Evolutionary conservation across 1,284 basidiomycete species (phyloP), one percentile per base, ranked within the genome.

Genomic region (Mycena citricolor): DNA sequence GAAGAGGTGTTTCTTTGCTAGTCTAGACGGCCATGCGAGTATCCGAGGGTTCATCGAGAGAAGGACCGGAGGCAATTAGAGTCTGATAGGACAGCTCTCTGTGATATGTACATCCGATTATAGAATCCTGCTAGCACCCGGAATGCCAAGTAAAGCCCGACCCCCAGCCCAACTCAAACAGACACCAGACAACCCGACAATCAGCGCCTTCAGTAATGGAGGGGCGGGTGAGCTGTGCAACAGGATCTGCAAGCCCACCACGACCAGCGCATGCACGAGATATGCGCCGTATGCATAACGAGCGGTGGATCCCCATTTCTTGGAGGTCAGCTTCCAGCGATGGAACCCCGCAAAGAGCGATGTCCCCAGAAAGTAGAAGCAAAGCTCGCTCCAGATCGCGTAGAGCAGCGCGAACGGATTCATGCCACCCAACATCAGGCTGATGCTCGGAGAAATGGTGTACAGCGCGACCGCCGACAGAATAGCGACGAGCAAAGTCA

Each of bases 1-100:
- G 23, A 83, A 81, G 57, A 76, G 90, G 46, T 85, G 82, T 65
- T 89, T 95, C 69, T 94, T 95, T 68, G 88, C 86, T 16, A 87
- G 77, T 50, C 59, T 81, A 26, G 88, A 89, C 35, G 90, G 90
- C 0, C 90, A 93, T 61, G 69, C 74, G 22, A 86, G 84, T 56
- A 85, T 92, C 58, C 77, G 81, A 59, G 82, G 78, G 23, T 91
- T 88, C 64, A 89, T 90, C 55, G 85, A 89, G 63, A 71, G 86
- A 54, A 68, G 81, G 56, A 78, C 74, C 56, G 65, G 39, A 57
- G 65, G 32, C 21, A 57, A 54, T n/a, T n/a, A n/a, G n/a, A n/a
- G n/a, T n/a, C n/a, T n/a, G n/a, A n/a, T n/a, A n/a, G n/a, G n/a
- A n/a, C n/a, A n/a, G n/a, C n/a, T n/a, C n/a, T n/a, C n/a, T n/a